These are phyloP conservation scores for Chrysoporthe deuterocubensis DNA, from an alignment of 2,329 filamentous ascomycete species.

Conservation along the genomic window DNA sequence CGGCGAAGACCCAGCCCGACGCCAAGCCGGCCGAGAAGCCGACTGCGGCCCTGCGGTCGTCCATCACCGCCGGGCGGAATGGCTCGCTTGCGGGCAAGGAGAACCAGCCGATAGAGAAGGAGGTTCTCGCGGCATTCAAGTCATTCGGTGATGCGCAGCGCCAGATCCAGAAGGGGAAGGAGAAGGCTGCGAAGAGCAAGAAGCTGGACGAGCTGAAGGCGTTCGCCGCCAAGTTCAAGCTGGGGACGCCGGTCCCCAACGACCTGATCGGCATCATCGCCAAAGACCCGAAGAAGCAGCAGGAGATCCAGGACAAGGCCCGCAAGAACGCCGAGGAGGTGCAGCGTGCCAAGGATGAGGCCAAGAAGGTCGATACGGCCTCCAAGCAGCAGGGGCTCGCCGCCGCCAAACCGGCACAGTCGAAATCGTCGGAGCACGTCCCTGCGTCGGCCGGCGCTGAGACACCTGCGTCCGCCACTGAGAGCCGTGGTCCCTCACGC, in stretches of 20 bases:
- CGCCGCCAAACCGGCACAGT: conserved; percentile 49
- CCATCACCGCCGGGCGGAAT: conserved; percentile 43
- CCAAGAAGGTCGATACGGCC: conserved; percentile 45
- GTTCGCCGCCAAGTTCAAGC: conserved; percentile 92
- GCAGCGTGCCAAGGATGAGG: conserved; percentile 27
- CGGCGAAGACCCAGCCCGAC: conserved; percentile 34
- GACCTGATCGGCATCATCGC: conserved; percentile 94
- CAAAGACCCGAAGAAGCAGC: conserved; percentile 94
- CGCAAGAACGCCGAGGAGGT: conserved; percentile 73
- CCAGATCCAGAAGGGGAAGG: conserved; percentile 59
- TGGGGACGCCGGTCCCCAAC: conserved; percentile 87
- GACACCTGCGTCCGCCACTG: conserved; percentile 37
- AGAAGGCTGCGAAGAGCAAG: conserved; percentile 80
- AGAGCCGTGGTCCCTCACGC: conserved; percentile 19
- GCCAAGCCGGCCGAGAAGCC: conserved; percentile 31
- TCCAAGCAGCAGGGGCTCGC: conserved; percentile 53
- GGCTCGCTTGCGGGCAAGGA: conserved; percentile 46
- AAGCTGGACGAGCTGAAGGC: conserved; percentile 95
- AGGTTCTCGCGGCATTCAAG: conserved; percentile 67
- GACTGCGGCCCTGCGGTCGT: conserved; percentile 32
- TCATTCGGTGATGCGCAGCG: conserved; percentile 63
- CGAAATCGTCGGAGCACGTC: conserved; percentile 39
- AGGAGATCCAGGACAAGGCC: conserved; percentile 88
- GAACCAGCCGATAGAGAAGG: conserved; percentile 62
- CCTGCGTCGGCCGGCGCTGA: conserved; percentile 26